Evolutionary conservation across 129 eudicot genomes (phyloP).

Genomic region (Centella asiatica): DNA sequence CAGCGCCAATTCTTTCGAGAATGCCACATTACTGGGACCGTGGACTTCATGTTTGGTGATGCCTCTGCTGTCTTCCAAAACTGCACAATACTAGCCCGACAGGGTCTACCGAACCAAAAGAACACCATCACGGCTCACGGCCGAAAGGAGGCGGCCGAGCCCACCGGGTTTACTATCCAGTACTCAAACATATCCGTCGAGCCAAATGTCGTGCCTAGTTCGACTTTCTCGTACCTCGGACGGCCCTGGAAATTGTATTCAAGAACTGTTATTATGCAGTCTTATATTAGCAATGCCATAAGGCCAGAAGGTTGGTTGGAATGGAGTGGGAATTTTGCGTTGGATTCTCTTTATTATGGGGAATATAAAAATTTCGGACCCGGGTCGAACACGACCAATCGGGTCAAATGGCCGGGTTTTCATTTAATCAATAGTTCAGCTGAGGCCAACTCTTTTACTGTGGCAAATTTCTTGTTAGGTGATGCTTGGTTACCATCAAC

Average conservation of each 20-base stretch:
- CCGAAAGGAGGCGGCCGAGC: slow-evolving; percentile 48
- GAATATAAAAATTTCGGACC: slow-evolving; percentile 81
- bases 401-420: slow-evolving; percentile 83
- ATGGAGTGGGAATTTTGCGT: slow-evolving; percentile 55
- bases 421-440: slow-evolving; percentile 42
- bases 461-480: slow-evolving; percentile 56
- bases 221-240: slow-evolving; percentile 51
- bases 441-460: slow-evolving; percentile 51
- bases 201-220: slow-evolving; percentile 24
- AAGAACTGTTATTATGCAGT: slow-evolving; percentile 65
- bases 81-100: slow-evolving; percentile 55
- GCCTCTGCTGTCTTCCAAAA: slow-evolving; percentile 69
- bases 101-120: slow-evolving; percentile 72
- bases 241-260: slow-evolving; percentile 88
- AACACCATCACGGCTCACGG: slow-evolving; percentile 91
- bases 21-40: slow-evolving; percentile 71
- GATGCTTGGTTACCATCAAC: slow-evolving; percentile 65
- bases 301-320: slow-evolving; percentile 82
- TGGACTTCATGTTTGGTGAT: slow-evolving; percentile 84
- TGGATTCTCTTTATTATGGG: slow-evolving; percentile 58
- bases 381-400: slow-evolving; percentile 43
- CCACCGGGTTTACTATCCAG: slow-evolving; percentile 75
- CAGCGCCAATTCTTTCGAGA: slow-evolving; percentile 75
- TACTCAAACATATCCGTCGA: slow-evolving; percentile 61
- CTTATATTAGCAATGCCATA: slow-evolving; percentile 45